Evolutionary conservation across 2,329 filamentous ascomycete genomes (phyloP).

Genomic region (Xylariomycetidae sp.): DNA sequence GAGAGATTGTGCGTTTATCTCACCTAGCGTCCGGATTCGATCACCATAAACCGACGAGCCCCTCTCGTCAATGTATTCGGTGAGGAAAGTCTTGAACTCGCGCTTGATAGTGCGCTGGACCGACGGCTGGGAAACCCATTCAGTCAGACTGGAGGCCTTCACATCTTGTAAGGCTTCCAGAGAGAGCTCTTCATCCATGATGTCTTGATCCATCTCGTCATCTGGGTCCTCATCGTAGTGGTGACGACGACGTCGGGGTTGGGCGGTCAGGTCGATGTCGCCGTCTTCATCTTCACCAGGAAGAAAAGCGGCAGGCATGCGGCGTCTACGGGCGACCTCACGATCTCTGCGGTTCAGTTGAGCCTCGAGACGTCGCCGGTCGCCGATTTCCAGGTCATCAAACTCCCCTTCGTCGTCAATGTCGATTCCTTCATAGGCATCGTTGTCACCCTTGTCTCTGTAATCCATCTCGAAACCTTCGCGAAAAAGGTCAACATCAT

Average conservation of each 20-base stretch:
- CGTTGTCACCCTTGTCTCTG: constrained; percentile 59
- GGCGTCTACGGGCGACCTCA: constrained; percentile 61
- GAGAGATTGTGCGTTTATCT: constrained; percentile 91
- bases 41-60: constrained; percentile 93
- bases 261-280: constrained; percentile 77
- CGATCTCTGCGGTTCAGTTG: constrained; percentile 70
- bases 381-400: constrained; percentile 61
- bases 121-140: constrained; percentile 88
- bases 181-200: constrained; percentile 93
- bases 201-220: constrained; percentile 85
- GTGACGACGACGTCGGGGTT: constrained; percentile 79
- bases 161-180: constrained; percentile 88
- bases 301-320: constrained; percentile 69
- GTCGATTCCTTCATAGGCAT: constrained; percentile 65
- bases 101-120: constrained; percentile 91
- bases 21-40: constrained; percentile 90
- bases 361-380: constrained; percentile 66
- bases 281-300: constrained; percentile 81
- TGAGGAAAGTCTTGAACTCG: constrained; percentile 96
- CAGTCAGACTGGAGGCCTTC: constrained; percentile 86
- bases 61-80: constrained; percentile 86
- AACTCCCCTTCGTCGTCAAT: constrained; percentile 77
- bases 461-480: constrained; percentile 72
- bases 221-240: constrained; percentile 93
- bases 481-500: constrained; percentile 73